Conservation (phyloP, 495 filamentous ascomycete genomes). For the Penicillium atrosanguineum region DNA sequence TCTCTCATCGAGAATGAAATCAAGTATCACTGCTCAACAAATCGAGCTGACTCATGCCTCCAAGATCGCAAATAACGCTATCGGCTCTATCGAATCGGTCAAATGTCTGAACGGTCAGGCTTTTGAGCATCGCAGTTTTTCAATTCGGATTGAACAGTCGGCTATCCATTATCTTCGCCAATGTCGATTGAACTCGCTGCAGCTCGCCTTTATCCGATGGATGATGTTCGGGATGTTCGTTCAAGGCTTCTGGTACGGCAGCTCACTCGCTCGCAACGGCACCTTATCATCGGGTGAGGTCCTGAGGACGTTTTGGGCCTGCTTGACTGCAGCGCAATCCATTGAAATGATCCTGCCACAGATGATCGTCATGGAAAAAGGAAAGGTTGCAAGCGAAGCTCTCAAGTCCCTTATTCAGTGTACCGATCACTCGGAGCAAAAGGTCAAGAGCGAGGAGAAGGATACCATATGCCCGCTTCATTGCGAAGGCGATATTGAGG, state of each 20-base stretch:
- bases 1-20: constrained; percentile 59
- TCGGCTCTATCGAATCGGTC: constrained; percentile 77
- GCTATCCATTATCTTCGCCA: constrained; percentile 65
- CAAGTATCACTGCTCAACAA: constrained; percentile 67
- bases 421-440: constrained; percentile 21
- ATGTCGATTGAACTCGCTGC: constrained; percentile 62
- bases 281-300: constrained; percentile 64
- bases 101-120: constrained; percentile 82
- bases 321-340: constrained; percentile 70
- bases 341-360: constrained; percentile 72
- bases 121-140: constrained; percentile 66
- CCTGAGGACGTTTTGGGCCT: constrained; percentile 82
- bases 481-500: constrained; percentile 65
- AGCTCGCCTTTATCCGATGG: constrained; percentile 70
- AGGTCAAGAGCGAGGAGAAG: constrained; percentile 16
- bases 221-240: constrained; percentile 80
- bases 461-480: constrained; percentile 26
- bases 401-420: constrained; percentile 48
- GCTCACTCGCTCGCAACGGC: constrained; percentile 56
- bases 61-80: constrained; percentile 66
- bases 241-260: constrained; percentile 89
- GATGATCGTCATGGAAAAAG: constrained; percentile 73
- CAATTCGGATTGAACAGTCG: constrained; percentile 53
- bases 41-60: constrained; percentile 66
- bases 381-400: constrained; percentile 66